A percentile compares a stretch with the other conserved stretches of the same genome.
These are phyloP conservation scores for Paramecium pentaurelia DNA, from an alignment of 73 alveolate genomes.

Conservation along the genomic window DNA sequence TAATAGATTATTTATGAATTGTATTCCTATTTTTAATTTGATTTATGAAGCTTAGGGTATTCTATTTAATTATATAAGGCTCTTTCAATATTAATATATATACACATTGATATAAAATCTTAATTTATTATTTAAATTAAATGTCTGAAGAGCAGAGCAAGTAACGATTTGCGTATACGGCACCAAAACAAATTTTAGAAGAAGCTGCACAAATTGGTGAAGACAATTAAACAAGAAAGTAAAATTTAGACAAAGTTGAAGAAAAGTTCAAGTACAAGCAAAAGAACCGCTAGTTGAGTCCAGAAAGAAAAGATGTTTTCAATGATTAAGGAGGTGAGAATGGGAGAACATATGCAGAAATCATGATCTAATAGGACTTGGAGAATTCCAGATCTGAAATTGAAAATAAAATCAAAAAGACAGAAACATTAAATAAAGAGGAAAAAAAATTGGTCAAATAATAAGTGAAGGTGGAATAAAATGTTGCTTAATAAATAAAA, in stretches of 20 bases:
- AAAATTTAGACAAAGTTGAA: constrained; percentile 5
- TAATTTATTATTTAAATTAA: neutral
- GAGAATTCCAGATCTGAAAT: constrained; percentile 24
- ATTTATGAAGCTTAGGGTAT: neutral
- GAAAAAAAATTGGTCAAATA: neutral
- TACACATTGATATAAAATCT: neutral
- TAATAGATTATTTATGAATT: neutral
- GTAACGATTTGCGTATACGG: constrained; percentile 32
- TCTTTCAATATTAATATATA: neutral
- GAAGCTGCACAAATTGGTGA: constrained; percentile 32
- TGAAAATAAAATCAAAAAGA: constrained; percentile 22
- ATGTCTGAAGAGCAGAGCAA: constrained; percentile 28
- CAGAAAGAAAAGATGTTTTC: constrained; percentile 40
- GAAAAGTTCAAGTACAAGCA: constrained; percentile 38
- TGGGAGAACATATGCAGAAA: constrained; percentile 35
- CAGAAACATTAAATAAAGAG: neutral
- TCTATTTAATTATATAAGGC: neutral
- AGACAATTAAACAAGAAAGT: constrained; percentile 14
- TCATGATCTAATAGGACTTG: constrained; percentile 28
- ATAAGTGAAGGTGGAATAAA: neutral
- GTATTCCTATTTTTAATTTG: neutral
- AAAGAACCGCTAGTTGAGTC: constrained; percentile 29
- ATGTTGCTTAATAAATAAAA: neutral
- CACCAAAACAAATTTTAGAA: constrained; percentile 31
- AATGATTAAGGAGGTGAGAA: constrained; percentile 20